phyloP scores from a whole-genome alignment of 176 grass and related monocot genomes.

The Oryza officinalis region DNA sequence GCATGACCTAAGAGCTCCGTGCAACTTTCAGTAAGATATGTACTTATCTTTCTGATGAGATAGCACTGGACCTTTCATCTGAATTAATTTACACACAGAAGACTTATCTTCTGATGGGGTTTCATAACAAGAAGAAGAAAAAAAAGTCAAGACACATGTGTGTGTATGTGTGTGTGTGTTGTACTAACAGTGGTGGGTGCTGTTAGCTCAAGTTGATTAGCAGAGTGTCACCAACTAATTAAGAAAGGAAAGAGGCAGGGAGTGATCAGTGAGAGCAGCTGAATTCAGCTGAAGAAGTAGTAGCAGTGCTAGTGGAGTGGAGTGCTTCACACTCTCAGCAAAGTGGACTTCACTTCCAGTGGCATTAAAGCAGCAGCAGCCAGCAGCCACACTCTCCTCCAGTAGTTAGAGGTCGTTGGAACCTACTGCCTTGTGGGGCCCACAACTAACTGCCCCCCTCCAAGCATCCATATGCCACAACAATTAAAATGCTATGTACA shows the following conservation, averaged over 20 bases:
- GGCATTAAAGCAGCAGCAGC: constrained; percentile 37
- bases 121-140: background rate
- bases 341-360: constrained; percentile 60
- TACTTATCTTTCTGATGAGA: background rate
- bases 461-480: constrained; percentile 3
- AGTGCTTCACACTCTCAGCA: constrained; percentile 65
- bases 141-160: background rate
- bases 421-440: constrained; percentile 28
- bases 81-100: background rate
- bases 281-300: background rate
- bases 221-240: constrained; percentile 22
- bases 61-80: background rate
- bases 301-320: constrained; percentile 38
- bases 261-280: background rate
- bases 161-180: background rate
- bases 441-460: constrained; percentile 15
- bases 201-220: constrained; percentile 25
- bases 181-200: constrained; percentile 30
- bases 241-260: background rate
- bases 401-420: constrained; percentile 45
- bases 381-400: background rate
- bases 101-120: background rate
- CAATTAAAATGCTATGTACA: background rate
- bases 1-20: constrained; percentile 20
- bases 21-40: constrained; percentile 22